Conservation (phyloP, 176 grass and related monocot genomes). For the Alopecurus myosuroides region DNA sequence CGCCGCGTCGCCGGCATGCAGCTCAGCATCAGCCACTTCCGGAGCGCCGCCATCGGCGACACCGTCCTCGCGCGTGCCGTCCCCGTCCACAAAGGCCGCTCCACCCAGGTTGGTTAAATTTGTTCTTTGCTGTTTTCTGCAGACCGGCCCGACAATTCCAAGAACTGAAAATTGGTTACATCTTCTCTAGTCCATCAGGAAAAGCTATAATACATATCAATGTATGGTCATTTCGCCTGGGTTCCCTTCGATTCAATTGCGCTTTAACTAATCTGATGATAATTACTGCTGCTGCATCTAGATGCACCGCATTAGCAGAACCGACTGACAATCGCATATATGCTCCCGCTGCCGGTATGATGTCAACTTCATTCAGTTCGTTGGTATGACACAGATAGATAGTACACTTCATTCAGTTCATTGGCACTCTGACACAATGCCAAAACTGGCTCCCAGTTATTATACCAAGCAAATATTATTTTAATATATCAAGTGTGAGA, state of each 20-base stretch:
- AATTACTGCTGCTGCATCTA: not conserved
- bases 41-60: conserved; percentile 56
- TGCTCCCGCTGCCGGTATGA: not conserved
- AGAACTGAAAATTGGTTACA: not conserved
- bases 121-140: not conserved
- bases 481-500: not conserved
- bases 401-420: not conserved
- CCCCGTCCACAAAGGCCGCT: conserved; percentile 61
- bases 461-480: no score
- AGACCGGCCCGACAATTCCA: not conserved
- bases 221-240: not conserved
- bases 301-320: not conserved
- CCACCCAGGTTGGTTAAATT: conserved; percentile 48
- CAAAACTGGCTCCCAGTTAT: not conserved
- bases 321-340: not conserved
- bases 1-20: conserved; percentile 77
- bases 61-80: conserved; percentile 61
- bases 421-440: not conserved
- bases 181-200: not conserved
- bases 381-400: not conserved
- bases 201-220: not conserved
- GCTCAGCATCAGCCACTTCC: conserved; percentile 91
- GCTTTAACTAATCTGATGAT: not conserved
- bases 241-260: not conserved
- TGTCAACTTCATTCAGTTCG: not conserved